These are phyloP conservation scores for Henckelia pumila DNA, from an alignment of 257 asterid species.

Conservation along the genomic window DNA sequence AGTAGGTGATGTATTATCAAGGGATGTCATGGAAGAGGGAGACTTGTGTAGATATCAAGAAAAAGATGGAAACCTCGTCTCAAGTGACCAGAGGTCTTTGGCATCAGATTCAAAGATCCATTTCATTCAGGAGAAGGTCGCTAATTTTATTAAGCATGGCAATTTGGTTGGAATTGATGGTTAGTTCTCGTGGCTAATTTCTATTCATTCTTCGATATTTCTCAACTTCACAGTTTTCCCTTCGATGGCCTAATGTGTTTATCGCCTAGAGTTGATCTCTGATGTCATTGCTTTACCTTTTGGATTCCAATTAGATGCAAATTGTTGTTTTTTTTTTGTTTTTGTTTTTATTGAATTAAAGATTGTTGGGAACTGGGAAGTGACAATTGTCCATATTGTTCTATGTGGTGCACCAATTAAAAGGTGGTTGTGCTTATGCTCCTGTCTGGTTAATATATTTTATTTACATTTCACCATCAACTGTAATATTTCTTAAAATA, in stretches of 20 bases:
- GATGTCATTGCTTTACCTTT: background rate
- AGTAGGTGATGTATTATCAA: constrained; percentile 35
- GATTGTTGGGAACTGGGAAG: background rate
- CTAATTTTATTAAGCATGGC: constrained; percentile 65
- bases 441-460: background rate
- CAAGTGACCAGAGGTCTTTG: constrained; percentile 16
- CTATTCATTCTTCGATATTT: background rate
- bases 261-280: background rate
- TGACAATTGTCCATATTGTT: background rate
- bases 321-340: too few relatives aligned
- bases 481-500: too few relatives aligned
- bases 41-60: constrained; percentile 12
- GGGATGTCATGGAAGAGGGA: constrained; percentile 24
- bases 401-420: background rate
- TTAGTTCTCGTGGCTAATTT: constrained; percentile 25
- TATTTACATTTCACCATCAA: background rate
- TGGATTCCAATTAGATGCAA: background rate
- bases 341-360: too few relatives aligned
- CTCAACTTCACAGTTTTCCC: background rate
- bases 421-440: background rate
- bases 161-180: constrained; percentile 64
- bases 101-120: constrained; percentile 23
- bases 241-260: background rate
- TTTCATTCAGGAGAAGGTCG: constrained; percentile 51
- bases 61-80: constrained; percentile 29